These are phyloP conservation scores for Aspergillus calidoustus DNA, from an alignment of 2,329 filamentous ascomycete genomes.

Conservation along the genomic window DNA sequence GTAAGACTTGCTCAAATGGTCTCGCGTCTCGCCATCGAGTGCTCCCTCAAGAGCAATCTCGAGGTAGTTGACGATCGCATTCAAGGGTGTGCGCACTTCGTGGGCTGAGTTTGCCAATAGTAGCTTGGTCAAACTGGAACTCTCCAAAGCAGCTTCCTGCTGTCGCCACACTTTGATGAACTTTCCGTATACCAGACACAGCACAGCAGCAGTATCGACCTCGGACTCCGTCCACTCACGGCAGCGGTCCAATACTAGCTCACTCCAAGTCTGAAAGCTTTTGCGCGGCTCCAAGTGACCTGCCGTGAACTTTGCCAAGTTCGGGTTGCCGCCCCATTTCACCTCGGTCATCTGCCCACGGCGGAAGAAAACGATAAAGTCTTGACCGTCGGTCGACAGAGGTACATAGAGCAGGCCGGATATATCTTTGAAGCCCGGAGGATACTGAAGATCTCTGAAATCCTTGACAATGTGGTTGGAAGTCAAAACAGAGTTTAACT, in stretches of 20 bases:
- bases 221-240: conserved; percentile 89
- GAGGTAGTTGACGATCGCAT: conserved; percentile 93
- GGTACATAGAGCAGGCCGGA: conserved; percentile 83
- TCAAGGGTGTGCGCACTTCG: conserved; percentile 86
- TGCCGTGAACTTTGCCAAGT: conserved; percentile 69
- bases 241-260: conserved; percentile 79
- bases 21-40: conserved; percentile 79
- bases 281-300: conserved; percentile 77
- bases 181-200: conserved; percentile 84
- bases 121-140: conserved; percentile 76
- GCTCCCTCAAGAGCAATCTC: conserved; percentile 85
- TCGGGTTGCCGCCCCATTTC: conserved; percentile 70
- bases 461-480: conserved; percentile 77
- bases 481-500: conserved; percentile 73
- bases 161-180: conserved; percentile 95
- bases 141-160: conserved; percentile 83
- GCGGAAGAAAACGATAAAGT: conserved; percentile 94
- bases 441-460: conserved; percentile 80
- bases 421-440: conserved; percentile 76
- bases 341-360: conserved; percentile 76
- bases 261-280: conserved; percentile 81
- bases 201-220: conserved; percentile 82
- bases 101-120: conserved; percentile 87
- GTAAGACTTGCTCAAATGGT: conserved; percentile 82
- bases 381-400: conserved; percentile 72